Evolutionary conservation across 768 basidiomycete species (phyloP).

Genomic region (Amanita molliuscula): DNA sequence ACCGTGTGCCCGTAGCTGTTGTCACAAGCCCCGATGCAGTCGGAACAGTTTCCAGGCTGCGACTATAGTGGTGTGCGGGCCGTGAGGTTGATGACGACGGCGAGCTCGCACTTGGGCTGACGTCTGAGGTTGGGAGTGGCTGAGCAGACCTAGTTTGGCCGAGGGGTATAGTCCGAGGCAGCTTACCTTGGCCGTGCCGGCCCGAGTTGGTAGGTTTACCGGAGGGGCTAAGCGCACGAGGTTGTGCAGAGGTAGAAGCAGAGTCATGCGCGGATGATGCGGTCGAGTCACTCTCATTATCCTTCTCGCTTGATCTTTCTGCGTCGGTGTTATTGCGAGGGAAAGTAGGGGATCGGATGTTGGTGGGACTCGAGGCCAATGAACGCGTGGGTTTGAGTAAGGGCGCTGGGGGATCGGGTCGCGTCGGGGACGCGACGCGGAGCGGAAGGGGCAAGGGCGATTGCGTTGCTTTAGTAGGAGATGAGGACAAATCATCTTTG

Average conservation of each 20-base stretch:
- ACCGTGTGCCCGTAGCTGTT: slow-evolving; percentile 52
- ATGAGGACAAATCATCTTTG: slow-evolving; percentile 22
- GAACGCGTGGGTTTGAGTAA: slow-evolving; percentile 19
- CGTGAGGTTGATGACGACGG: slow-evolving; percentile 3
- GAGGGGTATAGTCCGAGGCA: slow-evolving; percentile 48
- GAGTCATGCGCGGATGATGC: background rate
- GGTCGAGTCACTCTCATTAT: background rate
- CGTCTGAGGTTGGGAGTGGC: background rate
- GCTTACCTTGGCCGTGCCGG: slow-evolving; percentile 30
- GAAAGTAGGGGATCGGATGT: slow-evolving; percentile 17
- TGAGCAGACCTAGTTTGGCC: slow-evolving; percentile 20
- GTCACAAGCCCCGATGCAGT: slow-evolving; percentile 16
- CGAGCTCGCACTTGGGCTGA: background rate
- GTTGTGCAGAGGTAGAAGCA: background rate
- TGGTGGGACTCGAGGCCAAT: slow-evolving; percentile 20
- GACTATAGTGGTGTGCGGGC: slow-evolving; percentile 5
- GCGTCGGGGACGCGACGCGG: slow-evolving; percentile 19
- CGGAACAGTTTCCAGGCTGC: slow-evolving; percentile 9
- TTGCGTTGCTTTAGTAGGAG: slow-evolving; percentile 9
- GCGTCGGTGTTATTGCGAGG: slow-evolving; percentile 10
- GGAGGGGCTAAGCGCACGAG: background rate
- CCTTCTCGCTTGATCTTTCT: background rate
- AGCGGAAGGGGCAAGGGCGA: slow-evolving; percentile 19
- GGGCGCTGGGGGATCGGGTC: slow-evolving; percentile 11
- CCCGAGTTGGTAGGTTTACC: slow-evolving; percentile 30